These are phyloP conservation scores for Russula dissimulans DNA, from an alignment of 768 basidiomycete genomes.

Conservation along the genomic window DNA sequence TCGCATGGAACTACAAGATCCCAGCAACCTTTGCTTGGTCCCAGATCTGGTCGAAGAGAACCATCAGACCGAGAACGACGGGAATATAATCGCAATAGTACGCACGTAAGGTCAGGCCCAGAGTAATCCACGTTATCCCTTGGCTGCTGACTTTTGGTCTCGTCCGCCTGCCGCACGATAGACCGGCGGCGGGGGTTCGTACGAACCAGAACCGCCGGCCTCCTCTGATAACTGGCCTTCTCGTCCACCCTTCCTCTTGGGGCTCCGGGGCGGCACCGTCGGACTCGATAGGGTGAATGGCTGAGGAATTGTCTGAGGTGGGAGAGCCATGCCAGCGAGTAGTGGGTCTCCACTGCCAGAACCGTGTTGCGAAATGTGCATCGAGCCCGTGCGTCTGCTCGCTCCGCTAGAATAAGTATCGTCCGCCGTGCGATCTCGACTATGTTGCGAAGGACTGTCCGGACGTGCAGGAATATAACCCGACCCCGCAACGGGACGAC, in stretches of 20 bases:
- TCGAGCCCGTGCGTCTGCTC: conserved; percentile 23
- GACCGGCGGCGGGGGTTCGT: neutral
- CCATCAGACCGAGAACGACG: too few relatives aligned
- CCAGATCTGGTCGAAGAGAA: too few relatives aligned
- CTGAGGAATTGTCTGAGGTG: neutral
- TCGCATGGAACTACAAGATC: too few relatives aligned
- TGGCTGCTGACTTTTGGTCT: neutral
- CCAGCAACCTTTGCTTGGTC: too few relatives aligned
- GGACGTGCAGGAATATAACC: conserved; percentile 42
- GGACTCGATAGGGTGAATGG: neutral
- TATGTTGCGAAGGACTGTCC: conserved; percentile 35
- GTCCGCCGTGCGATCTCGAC: conserved; percentile 10
- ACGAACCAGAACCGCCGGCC: neutral
- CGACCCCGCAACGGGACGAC: conserved; percentile 22
- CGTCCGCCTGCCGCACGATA: neutral
- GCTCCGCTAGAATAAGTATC: conserved; percentile 24
- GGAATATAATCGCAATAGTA: too few relatives aligned
- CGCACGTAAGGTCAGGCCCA: neutral
- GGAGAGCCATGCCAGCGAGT: conserved; percentile 26
- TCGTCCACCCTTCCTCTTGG: neutral
- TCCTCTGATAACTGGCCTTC: neutral
- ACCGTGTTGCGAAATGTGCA: conserved; percentile 41
- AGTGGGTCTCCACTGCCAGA: conserved; percentile 54
- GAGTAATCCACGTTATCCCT: conserved; percentile 11
- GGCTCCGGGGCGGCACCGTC: conserved; percentile 12